Percentiles rank a stretch among this genome's conserved stretches.
Conservation (phyloP, 2,329 filamentous ascomycete species). For the Epichloe sylvatica region DNA sequence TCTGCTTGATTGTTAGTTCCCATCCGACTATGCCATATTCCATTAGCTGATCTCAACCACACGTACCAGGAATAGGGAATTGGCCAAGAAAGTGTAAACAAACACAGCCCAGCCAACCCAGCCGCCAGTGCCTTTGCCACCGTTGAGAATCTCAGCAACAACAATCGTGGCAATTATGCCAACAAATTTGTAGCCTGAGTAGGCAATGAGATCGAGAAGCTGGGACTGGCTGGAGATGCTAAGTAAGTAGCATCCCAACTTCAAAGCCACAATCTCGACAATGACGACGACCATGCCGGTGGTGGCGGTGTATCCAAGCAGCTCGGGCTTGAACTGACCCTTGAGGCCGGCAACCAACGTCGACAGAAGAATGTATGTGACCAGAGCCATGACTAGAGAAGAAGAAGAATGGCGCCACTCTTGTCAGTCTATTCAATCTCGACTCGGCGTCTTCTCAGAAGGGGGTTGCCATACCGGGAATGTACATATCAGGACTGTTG, state of each 20-base stretch:
- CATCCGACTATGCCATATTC: no score
- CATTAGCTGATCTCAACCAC: background rate
- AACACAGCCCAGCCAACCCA: constrained; percentile 86
- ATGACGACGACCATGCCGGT: constrained; percentile 70
- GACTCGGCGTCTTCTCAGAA: background rate
- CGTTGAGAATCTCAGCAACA: constrained; percentile 62
- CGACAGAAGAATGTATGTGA: constrained; percentile 92
- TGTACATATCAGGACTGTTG: constrained; percentile 99
- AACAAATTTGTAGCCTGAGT: constrained; percentile 97
- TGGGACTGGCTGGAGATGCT: constrained; percentile 91
- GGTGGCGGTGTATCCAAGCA: constrained; percentile 79
- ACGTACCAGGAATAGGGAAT: constrained; percentile 84
- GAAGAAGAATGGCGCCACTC: background rate
- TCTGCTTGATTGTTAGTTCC: constrained; percentile 31
- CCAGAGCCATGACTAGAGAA: constrained; percentile 68
- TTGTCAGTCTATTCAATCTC: constrained; percentile 11
- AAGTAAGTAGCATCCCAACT: constrained; percentile 84
- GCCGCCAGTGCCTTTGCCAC: constrained; percentile 68
- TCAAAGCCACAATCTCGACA: constrained; percentile 79
- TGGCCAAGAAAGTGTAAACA: constrained; percentile 80
- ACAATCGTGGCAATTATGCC: constrained; percentile 84
- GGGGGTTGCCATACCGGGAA: constrained; percentile 42
- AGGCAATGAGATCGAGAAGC: constrained; percentile 84
- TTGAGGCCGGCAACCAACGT: constrained; percentile 80
- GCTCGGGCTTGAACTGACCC: constrained; percentile 84